A percentile compares a stretch with the other conserved stretches of the same genome.
phyloP scores from a whole-genome alignment of 352 stramenopile species.

The Pythium brachiatum region DNA sequence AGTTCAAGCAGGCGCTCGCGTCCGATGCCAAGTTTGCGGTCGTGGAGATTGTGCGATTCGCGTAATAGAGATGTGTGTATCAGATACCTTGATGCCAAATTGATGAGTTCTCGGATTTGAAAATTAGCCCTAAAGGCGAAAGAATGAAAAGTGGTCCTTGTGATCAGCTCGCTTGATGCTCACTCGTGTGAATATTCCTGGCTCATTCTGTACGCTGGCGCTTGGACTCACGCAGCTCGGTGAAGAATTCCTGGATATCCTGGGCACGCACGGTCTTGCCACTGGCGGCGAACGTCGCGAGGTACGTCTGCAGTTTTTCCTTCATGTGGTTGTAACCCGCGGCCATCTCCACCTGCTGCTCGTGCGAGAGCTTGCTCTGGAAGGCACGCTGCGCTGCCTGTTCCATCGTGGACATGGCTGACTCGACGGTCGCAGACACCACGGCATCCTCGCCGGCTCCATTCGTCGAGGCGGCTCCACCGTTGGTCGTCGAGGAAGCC shows the following conservation, averaged over 20 bases:
- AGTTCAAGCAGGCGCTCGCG: conserved; percentile 49
- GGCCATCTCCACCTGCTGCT: conserved; percentile 75
- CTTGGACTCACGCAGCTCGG: conserved; percentile 49
- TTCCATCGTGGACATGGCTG: conserved; percentile 34
- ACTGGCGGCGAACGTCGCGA: conserved; percentile 51
- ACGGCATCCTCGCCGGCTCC: not conserved
- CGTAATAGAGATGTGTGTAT: conserved; percentile 11
- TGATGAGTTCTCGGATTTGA: too few species aligned
- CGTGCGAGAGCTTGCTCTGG: conserved; percentile 52
- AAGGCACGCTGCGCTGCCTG: conserved; percentile 49
- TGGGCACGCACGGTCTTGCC: conserved; percentile 67
- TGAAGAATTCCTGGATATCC: conserved; percentile 71
- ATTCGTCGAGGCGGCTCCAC: not conserved
- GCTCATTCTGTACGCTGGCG: conserved; percentile 36
- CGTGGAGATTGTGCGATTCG: conserved; percentile 49
- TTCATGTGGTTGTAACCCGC: conserved; percentile 76
- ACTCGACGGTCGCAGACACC: conserved; percentile 5
- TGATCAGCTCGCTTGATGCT: not conserved
- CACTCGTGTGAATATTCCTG: not conserved
- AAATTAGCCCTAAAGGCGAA: not conserved
- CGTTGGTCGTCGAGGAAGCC: not conserved
- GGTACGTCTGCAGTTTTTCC: conserved; percentile 61
- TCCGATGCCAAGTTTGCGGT: conserved; percentile 39
- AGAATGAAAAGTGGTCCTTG: not conserved
- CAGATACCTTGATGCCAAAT: not conserved